Base-by-base conservation (phyloP, 1,139 yeast genomes). In the Saccharomyces uvarum region DNA sequence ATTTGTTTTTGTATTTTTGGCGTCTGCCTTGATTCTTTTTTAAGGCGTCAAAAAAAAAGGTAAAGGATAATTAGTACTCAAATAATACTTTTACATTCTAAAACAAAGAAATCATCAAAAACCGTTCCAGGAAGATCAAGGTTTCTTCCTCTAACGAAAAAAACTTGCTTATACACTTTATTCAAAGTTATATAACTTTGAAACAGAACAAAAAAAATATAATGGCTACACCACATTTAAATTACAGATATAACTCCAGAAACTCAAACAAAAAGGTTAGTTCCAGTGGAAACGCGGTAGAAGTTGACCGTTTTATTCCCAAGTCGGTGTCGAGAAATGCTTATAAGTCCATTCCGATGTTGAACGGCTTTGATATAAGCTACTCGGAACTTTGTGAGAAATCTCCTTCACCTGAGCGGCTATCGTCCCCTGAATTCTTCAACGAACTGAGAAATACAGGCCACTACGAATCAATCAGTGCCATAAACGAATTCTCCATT, bases 291-390 rank as follows among this genome's bases (percentile, higher is more conserved):
- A 49, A 52, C 9, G 50, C 58, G 7, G 52, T 56, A 31, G 31
- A 47, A 24, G 13, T 33, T 55, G 75, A 72, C 53, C 61, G 75
- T 50, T 72, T 63, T 51, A 72, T 72, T 19, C 75, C 75, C 6
- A 58, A 64, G 3, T 50, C 46, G 11, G 58, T 72, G 0, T 70
- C 72, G 0, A 64, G 61, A 5, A 63, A 59, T 24, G 67, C 67
- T 0, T 72, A 64, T 52, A 61, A 55, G 28, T 62, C 66, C 4
- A 55, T 60, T 1, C 59, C 64, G n/a, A 54, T 56, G n/a, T 53
- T 57, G 47, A 59, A 56, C 49, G 55, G 49, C 8, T 57, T 63
- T 46, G 58, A 57, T 32, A 42, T 55, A 9, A 56, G 52, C 14
- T 54, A 51, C 11, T 33, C 53, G n/a, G 64, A 58, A 32, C 53